A percentile compares a stretch with the other conserved stretches of the same genome.
Conservation (phyloP, 129 eudicot species). For the Flaveria bidentis region DNA sequence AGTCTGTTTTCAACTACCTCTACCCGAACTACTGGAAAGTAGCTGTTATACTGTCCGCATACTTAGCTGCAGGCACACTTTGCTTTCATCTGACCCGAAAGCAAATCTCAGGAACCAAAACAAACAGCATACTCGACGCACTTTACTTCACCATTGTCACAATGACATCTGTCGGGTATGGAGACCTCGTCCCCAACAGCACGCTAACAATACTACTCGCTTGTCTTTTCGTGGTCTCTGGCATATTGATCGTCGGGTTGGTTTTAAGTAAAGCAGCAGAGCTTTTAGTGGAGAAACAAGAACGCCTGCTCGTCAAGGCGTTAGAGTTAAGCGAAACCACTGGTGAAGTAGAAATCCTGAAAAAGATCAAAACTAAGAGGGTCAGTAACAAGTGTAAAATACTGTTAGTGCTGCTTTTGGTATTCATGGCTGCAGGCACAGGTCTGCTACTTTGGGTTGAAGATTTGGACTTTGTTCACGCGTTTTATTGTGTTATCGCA, state of each 20-base stretch:
- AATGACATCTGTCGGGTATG: constrained; percentile 91
- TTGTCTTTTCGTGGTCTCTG: constrained; percentile 71
- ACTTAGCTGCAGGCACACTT: constrained; percentile 55
- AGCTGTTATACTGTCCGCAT: constrained; percentile 35
- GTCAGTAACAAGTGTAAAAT: constrained; percentile 61
- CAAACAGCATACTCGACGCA: constrained; percentile 59
- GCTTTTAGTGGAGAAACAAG: constrained; percentile 80
- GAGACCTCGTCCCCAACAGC: constrained; percentile 73
- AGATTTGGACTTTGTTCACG: constrained; percentile 61
- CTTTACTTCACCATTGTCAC: constrained; percentile 87
- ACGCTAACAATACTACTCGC: constrained; percentile 66
- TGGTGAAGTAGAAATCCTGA: constrained; percentile 51
- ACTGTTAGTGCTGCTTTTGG: constrained; percentile 41
- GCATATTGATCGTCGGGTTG: constrained; percentile 63
- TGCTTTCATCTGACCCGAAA: constrained; percentile 51
- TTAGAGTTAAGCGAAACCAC: constrained; percentile 46
- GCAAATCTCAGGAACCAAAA: constrained; percentile 61
- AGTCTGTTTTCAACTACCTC: constrained; percentile 39
- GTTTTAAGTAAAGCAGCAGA: constrained; percentile 75
- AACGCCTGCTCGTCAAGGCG: constrained; percentile 60
- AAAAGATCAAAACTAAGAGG: constrained; percentile 59
- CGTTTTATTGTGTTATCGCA: constrained; percentile 78
- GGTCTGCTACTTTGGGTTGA: constrained; percentile 53
- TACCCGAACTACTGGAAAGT: constrained; percentile 65
- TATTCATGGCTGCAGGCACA: constrained; percentile 62